phyloP scores from a whole-genome alignment of 129 eudicot species.

The Artemisia tridentata region DNA sequence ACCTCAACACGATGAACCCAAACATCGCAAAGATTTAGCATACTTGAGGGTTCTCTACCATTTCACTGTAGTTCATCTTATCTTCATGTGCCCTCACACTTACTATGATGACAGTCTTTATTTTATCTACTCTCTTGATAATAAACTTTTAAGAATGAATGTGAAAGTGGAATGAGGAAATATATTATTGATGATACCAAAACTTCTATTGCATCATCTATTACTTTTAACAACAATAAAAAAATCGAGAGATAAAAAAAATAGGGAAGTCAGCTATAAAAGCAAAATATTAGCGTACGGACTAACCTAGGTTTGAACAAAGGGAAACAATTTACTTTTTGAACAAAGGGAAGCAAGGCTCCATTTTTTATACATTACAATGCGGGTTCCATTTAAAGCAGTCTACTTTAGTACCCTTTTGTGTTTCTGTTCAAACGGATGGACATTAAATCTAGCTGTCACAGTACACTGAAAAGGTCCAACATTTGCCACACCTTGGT shows the following conservation, averaged over 20 bases:
- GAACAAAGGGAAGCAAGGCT: too few relatives aligned
- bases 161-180: neutral
- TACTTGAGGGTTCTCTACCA: neutral
- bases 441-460: too few relatives aligned
- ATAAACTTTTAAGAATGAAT: conserved; percentile 10
- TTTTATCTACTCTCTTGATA: neutral
- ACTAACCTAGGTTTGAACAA: too few relatives aligned
- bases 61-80: neutral
- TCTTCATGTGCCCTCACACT: neutral
- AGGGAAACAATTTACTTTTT: too few relatives aligned
- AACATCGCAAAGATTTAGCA: neutral
- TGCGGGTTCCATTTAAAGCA: too few relatives aligned
- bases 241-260: neutral
- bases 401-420: too few relatives aligned
- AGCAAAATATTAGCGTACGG: too few relatives aligned
- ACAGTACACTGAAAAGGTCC: too few relatives aligned
- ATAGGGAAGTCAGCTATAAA: neutral
- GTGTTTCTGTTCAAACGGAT: too few relatives aligned
- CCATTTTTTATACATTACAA: too few relatives aligned
- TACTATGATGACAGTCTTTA: neutral
- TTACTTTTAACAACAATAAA: neutral
- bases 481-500: too few relatives aligned
- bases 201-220: neutral
- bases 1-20: conserved; percentile 1
- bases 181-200: neutral